Percentiles rank a stretch among this genome's conserved stretches.
Evolutionary conservation across 2,329 filamentous ascomycete genomes (phyloP).

Genomic region (Lizonia empirigonia): DNA sequence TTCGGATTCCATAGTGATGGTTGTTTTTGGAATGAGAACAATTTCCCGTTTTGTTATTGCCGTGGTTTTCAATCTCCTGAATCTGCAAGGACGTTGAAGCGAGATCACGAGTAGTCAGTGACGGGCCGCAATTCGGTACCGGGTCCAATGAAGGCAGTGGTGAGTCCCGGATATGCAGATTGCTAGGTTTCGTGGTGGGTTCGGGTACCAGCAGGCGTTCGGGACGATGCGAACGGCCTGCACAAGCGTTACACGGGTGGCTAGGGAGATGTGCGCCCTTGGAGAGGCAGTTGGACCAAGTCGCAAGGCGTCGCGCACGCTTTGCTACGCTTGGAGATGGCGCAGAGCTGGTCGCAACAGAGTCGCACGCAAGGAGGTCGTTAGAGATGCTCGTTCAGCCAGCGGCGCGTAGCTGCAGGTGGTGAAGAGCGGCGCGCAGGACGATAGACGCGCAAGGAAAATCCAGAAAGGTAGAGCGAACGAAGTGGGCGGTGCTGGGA

Average conservation of each 20-base stretch:
- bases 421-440: slow-evolving; percentile 14
- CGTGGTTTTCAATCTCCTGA: slow-evolving; percentile 19
- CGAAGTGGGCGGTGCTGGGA: slow-evolving; percentile 1
- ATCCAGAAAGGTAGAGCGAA: slow-evolving; percentile 15
- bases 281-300: slow-evolving; percentile 19
- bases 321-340: slow-evolving; percentile 17
- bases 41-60: slow-evolving; percentile 16
- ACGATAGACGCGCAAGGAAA: slow-evolving; percentile 17
- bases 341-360: slow-evolving; percentile 22
- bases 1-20: slow-evolving; percentile 46
- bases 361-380: slow-evolving; percentile 28
- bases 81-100: slow-evolving; percentile 34
- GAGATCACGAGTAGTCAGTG: slow-evolving; percentile 18
- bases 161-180: slow-evolving; percentile 36
- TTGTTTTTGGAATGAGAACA: slow-evolving; percentile 5
- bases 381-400: slow-evolving; percentile 21
- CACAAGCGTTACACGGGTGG: slow-evolving; percentile 41
- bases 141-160: slow-evolving; percentile 21
- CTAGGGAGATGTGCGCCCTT: slow-evolving; percentile 31
- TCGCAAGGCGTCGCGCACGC: slow-evolving; percentile 30
- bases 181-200: slow-evolving; percentile 21
- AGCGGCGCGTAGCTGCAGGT: slow-evolving; percentile 30
- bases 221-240: slow-evolving; percentile 42
- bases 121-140: slow-evolving; percentile 19
- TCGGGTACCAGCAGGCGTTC: slow-evolving; percentile 39